Evolutionary conservation across 192 early-diverging fungal species (phyloP), one percentile per base, ranked within the genome.

Genomic region (Coemansia sp.): DNA sequence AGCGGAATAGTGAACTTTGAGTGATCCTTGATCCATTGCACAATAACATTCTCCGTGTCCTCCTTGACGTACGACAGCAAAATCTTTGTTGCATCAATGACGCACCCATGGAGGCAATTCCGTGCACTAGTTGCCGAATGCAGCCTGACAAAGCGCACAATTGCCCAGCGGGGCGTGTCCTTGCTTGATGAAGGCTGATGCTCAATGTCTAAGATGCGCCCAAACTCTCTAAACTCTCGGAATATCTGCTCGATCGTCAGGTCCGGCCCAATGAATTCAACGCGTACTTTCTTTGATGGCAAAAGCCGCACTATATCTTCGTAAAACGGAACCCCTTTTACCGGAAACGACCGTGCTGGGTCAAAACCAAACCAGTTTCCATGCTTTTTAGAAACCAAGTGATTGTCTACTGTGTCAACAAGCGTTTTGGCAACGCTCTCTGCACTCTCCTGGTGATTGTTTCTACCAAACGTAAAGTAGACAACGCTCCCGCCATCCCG

Each of bases 61-160:
- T 78, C 69, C 13, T 74, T 73, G 43, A 91, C 89, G 71, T 89
- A 94, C 12, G 82, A 73, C 32, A 91, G 80, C 39, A 71, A 72
- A 36, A 92, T 63, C 39, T 81, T 71, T 0, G 96, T 93, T 5
- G 78, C 85, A 21, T 88, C 85, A 49, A 98, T 74, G 4, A 83
- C 69, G 58, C 89, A 68, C n/a, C 94, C 94, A 66, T 99, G 92
- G 41, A 95, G 77, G 78, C 97, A 99, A 67, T 94, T 95, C 40
- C 91, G 87, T 6, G 97, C 97, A 61, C 91, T 91, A 2, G 96
- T 93, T n/a, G 97, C 94, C 0, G 89, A 81, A 8, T 93, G 88
- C 67, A 91, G 85, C 48, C 85, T 76, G 39, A 87, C 80, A 71
- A 90, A 99, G 63, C 92, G 87, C 62, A 96, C 87, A 40, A 90